Conservation (phyloP, 495 filamentous ascomycete species). For the Acidomyces sp. region DNA sequence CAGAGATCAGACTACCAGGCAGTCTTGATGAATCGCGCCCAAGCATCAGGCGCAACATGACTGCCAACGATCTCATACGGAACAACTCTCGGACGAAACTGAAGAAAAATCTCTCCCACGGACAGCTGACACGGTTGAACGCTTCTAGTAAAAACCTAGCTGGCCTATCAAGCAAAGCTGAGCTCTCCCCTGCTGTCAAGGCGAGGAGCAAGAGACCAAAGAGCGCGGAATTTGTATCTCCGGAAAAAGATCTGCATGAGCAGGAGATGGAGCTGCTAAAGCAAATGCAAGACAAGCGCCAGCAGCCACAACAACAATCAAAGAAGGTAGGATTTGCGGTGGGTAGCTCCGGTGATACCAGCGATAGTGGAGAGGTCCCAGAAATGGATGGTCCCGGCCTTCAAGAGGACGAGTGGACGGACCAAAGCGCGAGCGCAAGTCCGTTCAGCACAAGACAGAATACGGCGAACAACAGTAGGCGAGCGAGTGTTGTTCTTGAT, state of each 20-base stretch:
- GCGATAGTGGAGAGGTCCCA: constrained; percentile 14
- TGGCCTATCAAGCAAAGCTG: background rate
- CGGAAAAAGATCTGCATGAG: constrained; percentile 18
- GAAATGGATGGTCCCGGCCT: constrained; percentile 9
- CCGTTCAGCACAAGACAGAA: constrained; percentile 31
- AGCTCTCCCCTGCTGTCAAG: constrained; percentile 8
- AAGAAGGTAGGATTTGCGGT: constrained; percentile 26
- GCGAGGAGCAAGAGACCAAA: constrained; percentile 10
- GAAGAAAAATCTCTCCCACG: constrained; percentile 29
- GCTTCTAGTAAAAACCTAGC: constrained; percentile 5
- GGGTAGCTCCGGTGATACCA: constrained; percentile 19
- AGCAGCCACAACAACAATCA: constrained; percentile 9
- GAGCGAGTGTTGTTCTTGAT: constrained; percentile 12
- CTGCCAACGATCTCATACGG: constrained; percentile 12
- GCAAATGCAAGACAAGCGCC: constrained; percentile 1
- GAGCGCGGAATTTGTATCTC: constrained; percentile 5
- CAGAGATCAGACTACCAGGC: constrained; percentile 17
- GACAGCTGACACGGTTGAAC: constrained; percentile 22
- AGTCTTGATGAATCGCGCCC: constrained; percentile 11
- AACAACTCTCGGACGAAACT: constrained; percentile 20
- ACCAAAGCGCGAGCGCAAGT: constrained; percentile 32
- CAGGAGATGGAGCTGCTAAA: constrained; percentile 18
- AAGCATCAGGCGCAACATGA: constrained; percentile 14
- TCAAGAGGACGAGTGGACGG: constrained; percentile 32
- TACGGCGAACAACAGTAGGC: constrained; percentile 29